These are phyloP conservation scores for Aspergillus novoparasiticus DNA, from an alignment of 2,329 filamentous ascomycete genomes.

Conservation along the genomic window DNA sequence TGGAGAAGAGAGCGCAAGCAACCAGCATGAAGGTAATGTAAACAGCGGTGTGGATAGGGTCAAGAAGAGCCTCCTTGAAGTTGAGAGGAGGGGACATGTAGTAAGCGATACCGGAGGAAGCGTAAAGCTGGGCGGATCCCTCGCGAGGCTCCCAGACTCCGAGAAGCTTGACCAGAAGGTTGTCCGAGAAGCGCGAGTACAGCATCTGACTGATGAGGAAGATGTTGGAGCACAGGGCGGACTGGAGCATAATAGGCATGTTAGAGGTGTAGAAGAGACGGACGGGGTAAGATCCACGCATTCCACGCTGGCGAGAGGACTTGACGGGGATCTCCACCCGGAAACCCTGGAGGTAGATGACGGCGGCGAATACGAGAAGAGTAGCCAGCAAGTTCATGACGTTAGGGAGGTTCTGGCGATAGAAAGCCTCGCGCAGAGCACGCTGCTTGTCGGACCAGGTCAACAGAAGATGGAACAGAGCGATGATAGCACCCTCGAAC, in stretches of 20 bases:
- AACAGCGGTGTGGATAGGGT: slow-evolving; percentile 93
- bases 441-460: slow-evolving; percentile 99
- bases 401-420: slow-evolving; percentile 98
- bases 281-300: slow-evolving; percentile 96
- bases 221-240: slow-evolving; percentile 96
- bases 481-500: slow-evolving; percentile 98
- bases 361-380: slow-evolving; percentile 87
- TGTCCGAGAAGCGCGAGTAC: slow-evolving; percentile 98
- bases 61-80: slow-evolving; percentile 94
- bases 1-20: slow-evolving; percentile 97
- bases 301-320: slow-evolving; percentile 97
- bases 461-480: slow-evolving; percentile 94
- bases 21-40: slow-evolving; percentile 98
- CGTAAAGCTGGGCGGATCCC: slow-evolving; percentile 89
- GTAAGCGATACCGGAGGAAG: slow-evolving; percentile 91
- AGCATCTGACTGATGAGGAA: slow-evolving; percentile 99
- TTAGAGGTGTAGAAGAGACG: slow-evolving; percentile 99
- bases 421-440: slow-evolving; percentile 97
- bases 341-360: slow-evolving; percentile 99
- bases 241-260: slow-evolving; percentile 99
- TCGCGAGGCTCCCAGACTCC: slow-evolving; percentile 98
- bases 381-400: slow-evolving; percentile 98
- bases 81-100: slow-evolving; percentile 99
- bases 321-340: slow-evolving; percentile 99
- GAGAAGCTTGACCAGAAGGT: slow-evolving; percentile 94